These are phyloP conservation scores for Plenodomus biglobosus DNA, from an alignment of 2,329 filamentous ascomycete genomes.

Conservation along the genomic window DNA sequence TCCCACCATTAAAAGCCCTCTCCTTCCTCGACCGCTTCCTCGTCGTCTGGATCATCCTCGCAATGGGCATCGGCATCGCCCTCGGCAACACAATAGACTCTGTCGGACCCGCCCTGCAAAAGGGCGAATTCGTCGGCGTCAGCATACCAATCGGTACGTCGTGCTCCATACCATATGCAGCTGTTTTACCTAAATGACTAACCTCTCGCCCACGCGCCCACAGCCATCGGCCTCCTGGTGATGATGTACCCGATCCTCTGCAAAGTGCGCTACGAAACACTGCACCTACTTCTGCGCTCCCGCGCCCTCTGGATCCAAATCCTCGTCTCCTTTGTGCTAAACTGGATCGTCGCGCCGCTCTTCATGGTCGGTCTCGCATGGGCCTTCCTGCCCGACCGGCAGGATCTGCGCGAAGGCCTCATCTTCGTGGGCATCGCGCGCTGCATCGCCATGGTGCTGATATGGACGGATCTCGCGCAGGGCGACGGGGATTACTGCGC, in stretches of 20 bases:
- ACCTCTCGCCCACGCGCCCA: no score
- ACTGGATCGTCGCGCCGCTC: constrained; percentile 81
- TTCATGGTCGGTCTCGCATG: constrained; percentile 77
- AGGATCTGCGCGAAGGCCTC: constrained; percentile 61
- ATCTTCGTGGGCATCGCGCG: constrained; percentile 82
- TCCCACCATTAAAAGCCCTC: constrained; percentile 44
- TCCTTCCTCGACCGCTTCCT: constrained; percentile 51
- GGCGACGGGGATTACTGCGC: constrained; percentile 84
- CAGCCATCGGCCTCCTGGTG: constrained; percentile 76
- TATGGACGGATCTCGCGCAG: constrained; percentile 77
- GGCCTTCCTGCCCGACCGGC: constrained; percentile 52
- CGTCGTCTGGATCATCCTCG: constrained; percentile 69
- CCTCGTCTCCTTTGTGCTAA: constrained; percentile 72
- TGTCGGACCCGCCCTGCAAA: constrained; percentile 64
- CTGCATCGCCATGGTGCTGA: constrained; percentile 86
- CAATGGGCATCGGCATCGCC: constrained; percentile 74
- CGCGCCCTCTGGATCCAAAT: constrained; percentile 75
- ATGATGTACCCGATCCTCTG: constrained; percentile 97
- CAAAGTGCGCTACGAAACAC: constrained; percentile 76
- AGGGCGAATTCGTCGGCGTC: constrained; percentile 71
- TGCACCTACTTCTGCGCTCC: constrained; percentile 66
- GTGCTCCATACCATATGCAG: no score
- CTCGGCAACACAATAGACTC: constrained; percentile 72
- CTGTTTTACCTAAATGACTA: no score
- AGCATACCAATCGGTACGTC: constrained; percentile 68